Conservation (phyloP, 768 basidiomycete species). For the Boletus reticuloceps region DNA sequence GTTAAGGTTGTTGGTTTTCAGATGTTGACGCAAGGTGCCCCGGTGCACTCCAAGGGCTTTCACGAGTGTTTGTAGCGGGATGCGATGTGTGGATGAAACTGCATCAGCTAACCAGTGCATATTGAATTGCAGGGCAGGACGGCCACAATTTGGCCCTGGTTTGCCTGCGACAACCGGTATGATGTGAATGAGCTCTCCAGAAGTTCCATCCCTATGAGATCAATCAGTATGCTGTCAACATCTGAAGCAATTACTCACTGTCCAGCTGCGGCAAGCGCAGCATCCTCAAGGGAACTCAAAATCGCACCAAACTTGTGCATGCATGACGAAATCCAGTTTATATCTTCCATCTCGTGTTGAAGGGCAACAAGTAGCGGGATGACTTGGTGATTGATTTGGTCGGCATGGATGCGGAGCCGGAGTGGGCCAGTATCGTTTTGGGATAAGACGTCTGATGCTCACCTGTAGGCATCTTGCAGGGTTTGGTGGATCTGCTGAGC, state of each 20-base stretch:
- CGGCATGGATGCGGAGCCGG: conserved; percentile 14
- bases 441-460: conserved; percentile 1
- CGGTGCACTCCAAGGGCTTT: neutral
- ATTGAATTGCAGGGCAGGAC: neutral
- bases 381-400: conserved; percentile 7
- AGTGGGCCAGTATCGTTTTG: conserved; percentile 14
- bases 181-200: too few relatives aligned
- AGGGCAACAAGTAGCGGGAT: conserved; percentile 12
- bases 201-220: too few relatives aligned
- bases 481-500: conserved; percentile 7
- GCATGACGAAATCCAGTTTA: neutral
- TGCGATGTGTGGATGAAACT: neutral
- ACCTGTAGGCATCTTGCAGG: conserved; percentile 4
- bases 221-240: too few relatives aligned
- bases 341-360: conserved; percentile 1
- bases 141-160: neutral
- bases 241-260: neutral
- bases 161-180: too few relatives aligned
- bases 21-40: neutral
- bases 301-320: neutral
- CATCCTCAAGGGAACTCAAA: neutral
- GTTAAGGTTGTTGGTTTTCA: neutral
- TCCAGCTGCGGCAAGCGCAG: neutral
- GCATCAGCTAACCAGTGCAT: neutral
- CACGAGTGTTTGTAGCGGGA: neutral